Evolutionary conservation across 768 basidiomycete species (phyloP).

Genomic region (Boletus eberwhitei): DNA sequence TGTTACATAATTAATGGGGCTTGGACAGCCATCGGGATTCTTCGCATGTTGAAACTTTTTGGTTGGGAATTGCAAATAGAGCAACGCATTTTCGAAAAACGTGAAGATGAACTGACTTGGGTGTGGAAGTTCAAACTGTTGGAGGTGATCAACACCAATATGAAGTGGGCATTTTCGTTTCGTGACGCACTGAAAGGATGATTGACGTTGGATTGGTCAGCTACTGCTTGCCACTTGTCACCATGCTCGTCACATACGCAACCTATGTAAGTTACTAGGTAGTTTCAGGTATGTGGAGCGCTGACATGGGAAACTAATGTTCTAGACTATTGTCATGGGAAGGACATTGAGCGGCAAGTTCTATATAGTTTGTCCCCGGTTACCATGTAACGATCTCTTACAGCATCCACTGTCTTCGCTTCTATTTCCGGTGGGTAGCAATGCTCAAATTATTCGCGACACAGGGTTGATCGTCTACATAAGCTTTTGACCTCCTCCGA

Average conservation of each 20-base stretch:
- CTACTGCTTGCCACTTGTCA: neutral
- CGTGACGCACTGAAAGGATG: too few relatives aligned
- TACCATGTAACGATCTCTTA: neutral
- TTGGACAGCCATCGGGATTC: neutral
- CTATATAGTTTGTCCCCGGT: too few relatives aligned
- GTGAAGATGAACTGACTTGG: slow-evolving; percentile 2
- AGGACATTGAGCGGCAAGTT: neutral
- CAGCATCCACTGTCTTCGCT: slow-evolving; percentile 1
- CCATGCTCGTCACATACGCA: neutral
- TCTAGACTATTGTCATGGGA: neutral
- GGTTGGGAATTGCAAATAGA: slow-evolving; percentile 2
- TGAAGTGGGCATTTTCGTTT: neutral
- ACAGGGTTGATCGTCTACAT: neutral
- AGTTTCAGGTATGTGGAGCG: too few relatives aligned
- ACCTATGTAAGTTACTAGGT: neutral
- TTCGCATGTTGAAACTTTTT: slow-evolving; percentile 3
- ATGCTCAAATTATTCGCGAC: neutral
- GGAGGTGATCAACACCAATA: neutral
- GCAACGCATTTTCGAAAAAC: neutral
- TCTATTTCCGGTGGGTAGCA: slow-evolving; percentile 1
- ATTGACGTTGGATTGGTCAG: neutral
- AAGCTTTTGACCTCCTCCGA: neutral
- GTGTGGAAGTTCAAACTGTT: neutral
- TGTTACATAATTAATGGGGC: neutral
- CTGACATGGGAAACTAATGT: neutral